These are phyloP conservation scores for Volvox reticuliferus DNA, from an alignment of 139 green algal species.

Conservation along the genomic window DNA sequence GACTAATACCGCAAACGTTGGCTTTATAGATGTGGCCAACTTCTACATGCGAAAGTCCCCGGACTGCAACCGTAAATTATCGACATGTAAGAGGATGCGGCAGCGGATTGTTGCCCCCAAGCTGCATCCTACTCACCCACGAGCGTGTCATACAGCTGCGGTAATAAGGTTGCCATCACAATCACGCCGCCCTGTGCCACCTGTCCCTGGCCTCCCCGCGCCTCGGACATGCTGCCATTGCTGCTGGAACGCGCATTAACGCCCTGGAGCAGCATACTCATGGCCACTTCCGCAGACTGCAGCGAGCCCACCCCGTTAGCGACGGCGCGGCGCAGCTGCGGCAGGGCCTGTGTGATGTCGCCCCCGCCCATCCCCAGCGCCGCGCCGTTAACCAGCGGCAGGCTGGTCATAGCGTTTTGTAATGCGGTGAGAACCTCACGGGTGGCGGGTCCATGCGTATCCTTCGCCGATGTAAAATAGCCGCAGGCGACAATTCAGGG, in stretches of 20 bases:
- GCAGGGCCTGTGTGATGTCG: background rate
- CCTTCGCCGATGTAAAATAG: background rate
- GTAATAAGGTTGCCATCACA: conserved; percentile 15
- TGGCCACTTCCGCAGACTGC: conserved; percentile 3
- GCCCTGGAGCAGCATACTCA: conserved; percentile 12
- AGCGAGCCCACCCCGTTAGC: background rate
- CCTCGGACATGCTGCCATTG: background rate
- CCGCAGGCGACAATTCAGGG: no score
- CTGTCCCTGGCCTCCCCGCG: background rate
- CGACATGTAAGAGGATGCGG: no score
- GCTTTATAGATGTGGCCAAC: no score
- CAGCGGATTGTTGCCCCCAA: no score
- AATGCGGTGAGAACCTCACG: conserved; percentile 30
- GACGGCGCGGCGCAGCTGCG: background rate
- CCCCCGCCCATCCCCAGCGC: background rate
- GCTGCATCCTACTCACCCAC: background rate
- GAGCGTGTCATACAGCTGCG: conserved; percentile 20
- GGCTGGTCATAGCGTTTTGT: conserved; percentile 40
- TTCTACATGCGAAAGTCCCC: no score
- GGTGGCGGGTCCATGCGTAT: background rate
- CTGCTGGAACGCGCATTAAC: background rate
- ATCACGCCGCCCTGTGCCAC: conserved; percentile 17
- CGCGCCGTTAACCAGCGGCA: conserved; percentile 42
- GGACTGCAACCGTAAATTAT: no score
- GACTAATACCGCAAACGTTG: no score